Evolutionary conservation across 805 yeast species (phyloP).

Genomic region (Komagataella ulmi): DNA sequence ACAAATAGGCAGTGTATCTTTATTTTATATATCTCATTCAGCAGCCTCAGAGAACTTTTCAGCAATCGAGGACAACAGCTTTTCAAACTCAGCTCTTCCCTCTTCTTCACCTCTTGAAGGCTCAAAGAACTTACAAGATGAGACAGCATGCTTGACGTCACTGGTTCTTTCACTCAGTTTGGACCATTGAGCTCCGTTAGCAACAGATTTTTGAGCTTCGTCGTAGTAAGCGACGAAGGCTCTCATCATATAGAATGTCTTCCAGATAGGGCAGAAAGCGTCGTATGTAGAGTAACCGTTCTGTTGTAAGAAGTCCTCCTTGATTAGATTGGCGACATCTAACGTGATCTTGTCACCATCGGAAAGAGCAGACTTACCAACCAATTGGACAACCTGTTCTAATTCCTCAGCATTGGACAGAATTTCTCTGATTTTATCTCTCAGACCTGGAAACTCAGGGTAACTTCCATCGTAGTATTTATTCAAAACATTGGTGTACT

Average conservation of each 20-base stretch:
- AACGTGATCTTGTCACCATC: conserved; percentile 94
- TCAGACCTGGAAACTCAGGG: conserved; percentile 83
- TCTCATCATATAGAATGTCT: conserved; percentile 96
- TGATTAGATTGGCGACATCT: conserved; percentile 83
- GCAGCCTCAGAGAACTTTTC: conserved; percentile 94
- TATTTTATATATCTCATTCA: conserved; percentile 33
- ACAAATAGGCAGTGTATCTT: neutral
- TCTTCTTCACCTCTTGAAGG: conserved; percentile 84
- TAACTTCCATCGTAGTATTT: conserved; percentile 75
- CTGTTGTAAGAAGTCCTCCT: conserved; percentile 98
- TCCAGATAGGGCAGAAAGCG: conserved; percentile 99
- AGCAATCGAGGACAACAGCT: conserved; percentile 57
- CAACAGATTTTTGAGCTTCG: conserved; percentile 94
- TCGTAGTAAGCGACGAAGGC: conserved; percentile 84
- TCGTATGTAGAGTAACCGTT: conserved; percentile 98
- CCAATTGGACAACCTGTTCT: conserved; percentile 98
- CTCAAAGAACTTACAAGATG: conserved; percentile 91
- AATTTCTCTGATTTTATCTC: conserved; percentile 90
- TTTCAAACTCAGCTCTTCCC: conserved; percentile 64
- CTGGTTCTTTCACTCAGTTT: conserved; percentile 80
- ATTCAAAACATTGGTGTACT: conserved; percentile 79
- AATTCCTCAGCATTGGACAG: conserved; percentile 94
- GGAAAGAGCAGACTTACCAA: conserved; percentile 95
- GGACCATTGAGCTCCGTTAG: conserved; percentile 90
- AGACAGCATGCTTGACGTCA: conserved; percentile 86